phyloP scores from a whole-genome alignment of 495 filamentous ascomycete genomes.

The Neurospora sp. region DNA sequence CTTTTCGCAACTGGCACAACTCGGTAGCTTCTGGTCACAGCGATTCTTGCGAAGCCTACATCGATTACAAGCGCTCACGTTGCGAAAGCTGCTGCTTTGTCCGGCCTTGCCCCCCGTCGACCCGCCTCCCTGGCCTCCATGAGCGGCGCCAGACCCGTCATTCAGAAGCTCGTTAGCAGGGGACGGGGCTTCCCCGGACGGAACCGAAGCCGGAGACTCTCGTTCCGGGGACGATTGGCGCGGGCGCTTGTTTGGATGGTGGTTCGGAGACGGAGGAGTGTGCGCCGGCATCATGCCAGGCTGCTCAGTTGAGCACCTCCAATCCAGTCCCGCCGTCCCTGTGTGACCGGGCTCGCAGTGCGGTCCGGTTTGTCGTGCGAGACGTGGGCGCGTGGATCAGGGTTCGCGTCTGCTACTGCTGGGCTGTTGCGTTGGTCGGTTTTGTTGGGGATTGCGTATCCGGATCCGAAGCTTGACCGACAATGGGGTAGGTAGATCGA shows the following conservation, averaged over 20 bases:
- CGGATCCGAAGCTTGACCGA: not conserved
- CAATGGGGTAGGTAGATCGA: not conserved
- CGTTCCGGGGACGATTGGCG: slow-evolving; percentile 40
- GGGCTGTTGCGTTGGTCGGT: not conserved
- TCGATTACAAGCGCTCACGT: slow-evolving; percentile 90
- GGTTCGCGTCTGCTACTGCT: not conserved
- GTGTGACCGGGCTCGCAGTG: not conserved
- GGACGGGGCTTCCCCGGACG: slow-evolving; percentile 17
- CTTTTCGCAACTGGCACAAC: slow-evolving; percentile 85
- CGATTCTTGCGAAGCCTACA: slow-evolving; percentile 89
- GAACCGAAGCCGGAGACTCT: slow-evolving; percentile 30
- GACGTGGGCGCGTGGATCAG: not conserved
- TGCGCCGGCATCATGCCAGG: slow-evolving; percentile 27
- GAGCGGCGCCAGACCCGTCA: slow-evolving; percentile 14
- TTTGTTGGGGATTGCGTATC: not conserved
- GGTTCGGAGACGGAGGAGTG: slow-evolving; percentile 33
- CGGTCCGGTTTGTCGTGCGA: not conserved
- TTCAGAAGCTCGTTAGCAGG: slow-evolving; percentile 27
- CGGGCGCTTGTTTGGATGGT: slow-evolving; percentile 38
- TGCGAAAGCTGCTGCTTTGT: slow-evolving; percentile 61
- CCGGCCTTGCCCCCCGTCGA: slow-evolving; percentile 25
- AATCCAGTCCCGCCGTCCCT: not conserved
- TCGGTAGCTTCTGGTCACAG: slow-evolving; percentile 85
- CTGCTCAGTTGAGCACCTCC: not conserved
- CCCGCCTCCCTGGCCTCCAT: not conserved